A percentile compares a stretch with the other conserved stretches of the same genome.
phyloP scores from a whole-genome alignment of 345 rosid genomes.

The Streptanthus diversifolius region DNA sequence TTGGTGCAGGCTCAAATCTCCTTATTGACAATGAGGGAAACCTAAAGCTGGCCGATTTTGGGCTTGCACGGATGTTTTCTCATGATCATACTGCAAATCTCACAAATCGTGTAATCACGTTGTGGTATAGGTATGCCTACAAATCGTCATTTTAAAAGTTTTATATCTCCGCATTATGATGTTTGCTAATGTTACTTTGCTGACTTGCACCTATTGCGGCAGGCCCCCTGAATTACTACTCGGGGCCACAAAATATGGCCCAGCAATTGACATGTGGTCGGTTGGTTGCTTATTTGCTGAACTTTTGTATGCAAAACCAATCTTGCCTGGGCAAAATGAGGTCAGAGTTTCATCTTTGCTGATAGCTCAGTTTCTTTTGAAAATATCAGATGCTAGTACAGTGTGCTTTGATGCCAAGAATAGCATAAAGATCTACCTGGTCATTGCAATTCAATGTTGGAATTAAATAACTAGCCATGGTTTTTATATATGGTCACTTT shows the following conservation, averaged over 20 bases:
- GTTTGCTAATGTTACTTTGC: conserved; percentile 2
- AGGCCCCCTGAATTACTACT: conserved; percentile 98
- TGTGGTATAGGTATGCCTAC: conserved; percentile 85
- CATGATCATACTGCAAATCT: conserved; percentile 78
- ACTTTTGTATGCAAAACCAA: conserved; percentile 85
- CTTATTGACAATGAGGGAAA: conserved; percentile 96
- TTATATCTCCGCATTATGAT: background rate
- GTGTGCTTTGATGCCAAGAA: background rate
- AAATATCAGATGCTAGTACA: background rate
- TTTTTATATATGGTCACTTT: background rate
- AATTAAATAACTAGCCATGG: background rate
- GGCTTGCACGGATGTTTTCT: conserved; percentile 92
- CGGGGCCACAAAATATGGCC: conserved; percentile 94
- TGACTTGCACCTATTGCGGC: conserved; percentile 13
- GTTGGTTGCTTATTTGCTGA: conserved; percentile 99
- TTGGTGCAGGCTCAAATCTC: conserved; percentile 84
- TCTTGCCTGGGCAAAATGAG: conserved; percentile 93
- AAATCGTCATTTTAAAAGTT: background rate
- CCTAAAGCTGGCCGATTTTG: conserved; percentile 97
- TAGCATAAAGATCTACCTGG: conserved; percentile 9
- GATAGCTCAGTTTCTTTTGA: background rate
- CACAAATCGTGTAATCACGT: conserved; percentile 92
- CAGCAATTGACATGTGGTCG: conserved; percentile 98
- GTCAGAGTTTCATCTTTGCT: conserved; percentile 31
- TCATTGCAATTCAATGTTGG: background rate